A percentile compares a stretch with the other conserved stretches of the same genome.
Evolutionary conservation across 2,329 filamentous ascomycete species (phyloP).

Genomic region (Pseudopithomyces maydicus): DNA sequence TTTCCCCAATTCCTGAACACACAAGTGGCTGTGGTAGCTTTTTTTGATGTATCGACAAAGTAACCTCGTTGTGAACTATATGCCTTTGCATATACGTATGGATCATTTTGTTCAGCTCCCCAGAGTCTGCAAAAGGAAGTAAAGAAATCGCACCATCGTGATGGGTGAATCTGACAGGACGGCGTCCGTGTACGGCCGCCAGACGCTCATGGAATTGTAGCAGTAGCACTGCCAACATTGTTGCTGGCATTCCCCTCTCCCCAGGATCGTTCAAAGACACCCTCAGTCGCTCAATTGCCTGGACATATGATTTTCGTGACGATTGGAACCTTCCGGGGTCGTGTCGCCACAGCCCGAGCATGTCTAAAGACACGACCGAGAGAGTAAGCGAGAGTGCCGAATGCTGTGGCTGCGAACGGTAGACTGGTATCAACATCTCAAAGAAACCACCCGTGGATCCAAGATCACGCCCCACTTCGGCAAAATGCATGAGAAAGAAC

Average conservation of each 20-base stretch:
- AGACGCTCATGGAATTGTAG: constrained; percentile 4
- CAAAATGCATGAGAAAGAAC: constrained; percentile 4
- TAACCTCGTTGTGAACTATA: background rate
- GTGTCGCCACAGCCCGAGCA: background rate
- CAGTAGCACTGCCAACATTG: constrained; percentile 4
- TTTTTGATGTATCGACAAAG: background rate
- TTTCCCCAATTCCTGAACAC: background rate
- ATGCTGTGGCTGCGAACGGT: constrained; percentile 7
- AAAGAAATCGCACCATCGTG: constrained; percentile 10
- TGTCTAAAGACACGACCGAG: background rate
- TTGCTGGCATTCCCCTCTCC: constrained; percentile 3
- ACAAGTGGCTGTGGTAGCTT: background rate
- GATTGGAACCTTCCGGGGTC: background rate
- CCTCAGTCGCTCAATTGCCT: constrained; percentile 3
- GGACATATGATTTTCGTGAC: background rate
- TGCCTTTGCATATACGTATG: background rate
- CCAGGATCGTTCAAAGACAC: constrained; percentile 1
- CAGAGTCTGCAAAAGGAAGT: constrained; percentile 2
- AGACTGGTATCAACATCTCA: constrained; percentile 10
- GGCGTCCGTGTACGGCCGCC: constrained; percentile 6
- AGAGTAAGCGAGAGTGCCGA: constrained; percentile 10
- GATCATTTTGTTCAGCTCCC: background rate
- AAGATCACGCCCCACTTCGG: constrained; percentile 2
- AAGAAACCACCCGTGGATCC: constrained; percentile 8
- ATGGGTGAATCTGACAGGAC: constrained; percentile 2